These are phyloP conservation scores for Neonothopanus nambi DNA, from an alignment of 1,284 basidiomycete species.

Conservation along the genomic window DNA sequence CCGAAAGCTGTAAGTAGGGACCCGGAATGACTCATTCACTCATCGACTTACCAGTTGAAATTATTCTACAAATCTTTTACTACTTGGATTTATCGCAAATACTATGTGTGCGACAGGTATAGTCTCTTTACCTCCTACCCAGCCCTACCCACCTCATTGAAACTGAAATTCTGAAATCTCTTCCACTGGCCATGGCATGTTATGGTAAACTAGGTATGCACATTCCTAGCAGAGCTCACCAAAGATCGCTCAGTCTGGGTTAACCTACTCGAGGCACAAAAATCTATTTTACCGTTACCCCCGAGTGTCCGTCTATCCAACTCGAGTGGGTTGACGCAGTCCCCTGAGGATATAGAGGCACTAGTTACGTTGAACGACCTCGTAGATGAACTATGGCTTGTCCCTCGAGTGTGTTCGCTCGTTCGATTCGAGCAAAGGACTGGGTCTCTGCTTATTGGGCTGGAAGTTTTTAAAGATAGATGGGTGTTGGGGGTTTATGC, in stretches of 20 bases:
- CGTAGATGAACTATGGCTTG: constrained; percentile 23
- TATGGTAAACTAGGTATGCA: constrained; percentile 19
- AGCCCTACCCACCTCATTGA: neutral
- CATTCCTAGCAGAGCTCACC: constrained; percentile 5
- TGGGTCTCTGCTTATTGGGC: constrained; percentile 27
- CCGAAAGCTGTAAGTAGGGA: no score
- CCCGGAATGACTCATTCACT: no score
- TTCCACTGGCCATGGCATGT: no score
- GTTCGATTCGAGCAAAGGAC: constrained; percentile 15
- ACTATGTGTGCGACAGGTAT: constrained; percentile 13
- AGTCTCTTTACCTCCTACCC: neutral
- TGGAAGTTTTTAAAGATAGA: constrained; percentile 38
- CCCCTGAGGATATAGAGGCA: constrained; percentile 8
- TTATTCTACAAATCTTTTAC: constrained; percentile 10
- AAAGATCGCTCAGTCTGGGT: constrained; percentile 15
- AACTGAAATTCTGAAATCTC: neutral
- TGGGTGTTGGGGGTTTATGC: constrained; percentile 41
- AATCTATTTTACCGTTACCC: constrained; percentile 3
- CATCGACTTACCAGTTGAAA: constrained; percentile 11
- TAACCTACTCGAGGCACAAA: constrained; percentile 2
- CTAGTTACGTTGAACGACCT: constrained; percentile 6
- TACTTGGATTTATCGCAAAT: constrained; percentile 11
- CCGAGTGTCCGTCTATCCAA: neutral
- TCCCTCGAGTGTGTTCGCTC: constrained; percentile 19
- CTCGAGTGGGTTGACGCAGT: neutral